Conservation (phyloP, 1,284 basidiomycete genomes). For the Xerocomus amazonicus region DNA sequence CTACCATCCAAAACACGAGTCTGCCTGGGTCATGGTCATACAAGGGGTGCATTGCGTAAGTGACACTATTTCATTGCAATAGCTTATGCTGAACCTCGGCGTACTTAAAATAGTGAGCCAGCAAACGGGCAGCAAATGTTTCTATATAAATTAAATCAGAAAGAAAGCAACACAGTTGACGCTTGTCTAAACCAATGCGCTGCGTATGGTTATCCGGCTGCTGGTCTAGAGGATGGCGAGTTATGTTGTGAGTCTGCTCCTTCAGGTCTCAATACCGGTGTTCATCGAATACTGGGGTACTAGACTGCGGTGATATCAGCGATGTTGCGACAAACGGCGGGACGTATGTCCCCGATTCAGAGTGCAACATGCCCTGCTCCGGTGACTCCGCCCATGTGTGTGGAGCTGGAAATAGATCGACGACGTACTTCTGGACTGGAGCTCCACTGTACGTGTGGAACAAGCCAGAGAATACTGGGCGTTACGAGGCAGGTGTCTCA, state of each 20-base stretch:
- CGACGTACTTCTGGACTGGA: slow-evolving; percentile 62
- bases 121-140: slow-evolving; percentile 43
- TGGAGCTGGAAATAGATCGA: slow-evolving; percentile 48
- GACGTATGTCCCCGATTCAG: slow-evolving; percentile 41
- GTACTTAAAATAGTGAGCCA: slow-evolving; percentile 31
- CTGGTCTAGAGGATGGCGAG: slow-evolving; percentile 55
- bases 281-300: slow-evolving; percentile 1
- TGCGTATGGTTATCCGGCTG: slow-evolving; percentile 61
- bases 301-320: slow-evolving; percentile 64
- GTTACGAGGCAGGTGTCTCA: slow-evolving; percentile 50
- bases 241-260: slow-evolving; percentile 54
- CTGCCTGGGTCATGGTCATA: slow-evolving; percentile 64
- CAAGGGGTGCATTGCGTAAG: slow-evolving; percentile 62
- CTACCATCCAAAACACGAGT: slow-evolving; percentile 47
- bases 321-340: slow-evolving; percentile 48
- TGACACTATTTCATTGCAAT: not conserved
- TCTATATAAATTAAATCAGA: slow-evolving; percentile 55
- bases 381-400: slow-evolving; percentile 66
- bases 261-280: not conserved
- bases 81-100: not conserved
- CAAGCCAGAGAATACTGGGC: slow-evolving; percentile 57
- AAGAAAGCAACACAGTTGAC: slow-evolving; percentile 56
- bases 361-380: slow-evolving; percentile 59
- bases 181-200: slow-evolving; percentile 63
- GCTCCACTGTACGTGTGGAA: slow-evolving; percentile 55